Evolutionary conservation across 768 basidiomycete species (phyloP).

Genomic region (Boletus subparvulus): DNA sequence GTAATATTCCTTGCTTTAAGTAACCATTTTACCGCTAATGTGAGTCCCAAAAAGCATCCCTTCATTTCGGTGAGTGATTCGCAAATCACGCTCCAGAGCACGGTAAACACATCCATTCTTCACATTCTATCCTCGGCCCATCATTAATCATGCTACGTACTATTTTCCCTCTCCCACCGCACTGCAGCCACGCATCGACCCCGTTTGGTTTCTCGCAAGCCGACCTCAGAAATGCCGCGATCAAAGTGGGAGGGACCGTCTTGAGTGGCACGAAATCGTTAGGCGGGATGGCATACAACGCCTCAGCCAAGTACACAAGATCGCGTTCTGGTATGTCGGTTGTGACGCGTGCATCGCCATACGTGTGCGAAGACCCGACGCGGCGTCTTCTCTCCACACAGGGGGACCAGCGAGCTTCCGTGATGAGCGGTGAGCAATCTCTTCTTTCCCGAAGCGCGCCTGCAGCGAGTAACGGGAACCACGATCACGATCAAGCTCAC

Average conservation of each 20-base stretch:
- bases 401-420: constrained; percentile 22
- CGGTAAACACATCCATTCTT: constrained; percentile 51
- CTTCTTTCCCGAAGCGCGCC: constrained; percentile 66
- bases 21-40: constrained; percentile 52
- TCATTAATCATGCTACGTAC: constrained; percentile 11
- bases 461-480: constrained; percentile 32
- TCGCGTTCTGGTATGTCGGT: constrained; percentile 24
- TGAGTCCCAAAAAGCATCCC: constrained; percentile 33
- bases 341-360: constrained; percentile 8
- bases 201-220: constrained; percentile 41
- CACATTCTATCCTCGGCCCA: constrained; percentile 51
- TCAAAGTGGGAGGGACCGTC: constrained; percentile 59
- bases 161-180: constrained; percentile 20
- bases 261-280: constrained; percentile 63
- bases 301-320: constrained; percentile 43
- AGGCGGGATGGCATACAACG: constrained; percentile 60
- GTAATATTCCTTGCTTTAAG: constrained; percentile 46
- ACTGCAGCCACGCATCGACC: constrained; percentile 21
- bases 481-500: constrained; percentile 7
- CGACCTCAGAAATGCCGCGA: constrained; percentile 52
- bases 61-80: not conserved
- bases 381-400: constrained; percentile 22
- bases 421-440: constrained; percentile 32
- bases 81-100: constrained; percentile 42
- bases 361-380: not conserved